A percentile compares a stretch with the other conserved stretches of the same genome.
Conservation (phyloP, 164 flowering plant genomes). For the Magnolia kwangsiensis region DNA sequence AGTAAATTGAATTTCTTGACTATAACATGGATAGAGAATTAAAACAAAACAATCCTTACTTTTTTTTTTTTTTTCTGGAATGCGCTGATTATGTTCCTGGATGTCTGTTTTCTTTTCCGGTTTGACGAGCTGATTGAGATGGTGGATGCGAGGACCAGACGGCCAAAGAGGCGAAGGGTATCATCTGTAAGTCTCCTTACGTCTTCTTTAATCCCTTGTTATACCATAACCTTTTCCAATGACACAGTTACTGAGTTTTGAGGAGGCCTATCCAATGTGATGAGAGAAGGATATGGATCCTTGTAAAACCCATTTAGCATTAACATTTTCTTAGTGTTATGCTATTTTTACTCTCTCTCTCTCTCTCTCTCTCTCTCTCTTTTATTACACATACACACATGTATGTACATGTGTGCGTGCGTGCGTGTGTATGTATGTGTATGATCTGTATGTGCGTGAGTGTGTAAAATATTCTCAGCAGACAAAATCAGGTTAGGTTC, state of each 20-base stretch:
- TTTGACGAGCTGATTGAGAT: slow-evolving; percentile 46
- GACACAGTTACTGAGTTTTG: background rate
- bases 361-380: no score
- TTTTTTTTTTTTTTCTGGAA: background rate
- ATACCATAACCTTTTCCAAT: background rate
- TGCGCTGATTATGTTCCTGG: slow-evolving; percentile 15
- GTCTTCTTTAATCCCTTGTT: background rate
- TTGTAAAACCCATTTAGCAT: background rate
- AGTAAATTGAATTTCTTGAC: no score
- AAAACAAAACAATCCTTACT: background rate
- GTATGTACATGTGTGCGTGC: no score
- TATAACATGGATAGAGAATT: no score
- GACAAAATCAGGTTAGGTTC: no score
- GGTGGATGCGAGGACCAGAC: slow-evolving; percentile 31
- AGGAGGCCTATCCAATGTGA: no score
- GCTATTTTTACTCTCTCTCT: background rate
- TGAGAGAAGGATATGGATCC: background rate
- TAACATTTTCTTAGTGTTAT: background rate
- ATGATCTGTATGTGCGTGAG: no score
- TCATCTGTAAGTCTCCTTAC: slow-evolving; percentile 21
- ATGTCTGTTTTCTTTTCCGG: slow-evolving; percentile 20
- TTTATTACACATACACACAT: no score
- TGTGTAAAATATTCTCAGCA: no score
- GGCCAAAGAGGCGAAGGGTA: slow-evolving; percentile 34
- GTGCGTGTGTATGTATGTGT: no score